Evolutionary conservation across 2,329 filamentous ascomycete genomes (phyloP).

Genomic region (Nigrograna mackinnonii): DNA sequence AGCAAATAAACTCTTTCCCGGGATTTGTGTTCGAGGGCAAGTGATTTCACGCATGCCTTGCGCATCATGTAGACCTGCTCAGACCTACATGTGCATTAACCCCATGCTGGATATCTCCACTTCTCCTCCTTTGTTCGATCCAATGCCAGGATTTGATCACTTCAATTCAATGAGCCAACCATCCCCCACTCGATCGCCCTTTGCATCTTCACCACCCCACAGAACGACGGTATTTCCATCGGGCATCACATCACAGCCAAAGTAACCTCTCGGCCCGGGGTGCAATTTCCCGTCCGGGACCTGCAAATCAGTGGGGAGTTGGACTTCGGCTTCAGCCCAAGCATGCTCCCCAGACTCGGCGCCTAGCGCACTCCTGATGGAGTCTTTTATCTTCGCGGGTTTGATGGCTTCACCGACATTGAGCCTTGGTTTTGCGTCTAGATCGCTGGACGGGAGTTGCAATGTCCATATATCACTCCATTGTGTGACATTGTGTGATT

Average conservation of each 20-base stretch:
- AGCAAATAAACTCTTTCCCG: slow-evolving; percentile 1
- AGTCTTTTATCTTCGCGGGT: slow-evolving; percentile 50
- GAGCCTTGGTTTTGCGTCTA: slow-evolving; percentile 24
- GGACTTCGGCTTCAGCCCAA: slow-evolving; percentile 48
- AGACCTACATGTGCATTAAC: no score
- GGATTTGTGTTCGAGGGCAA: neutral
- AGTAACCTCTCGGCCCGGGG: slow-evolving; percentile 47
- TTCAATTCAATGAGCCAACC: slow-evolving; percentile 48
- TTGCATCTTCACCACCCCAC: slow-evolving; percentile 49
- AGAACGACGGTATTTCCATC: slow-evolving; percentile 41
- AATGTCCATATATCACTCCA: slow-evolving; percentile 50
- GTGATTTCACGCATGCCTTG: neutral
- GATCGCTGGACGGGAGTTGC: slow-evolving; percentile 44
- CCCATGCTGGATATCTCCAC: neutral
- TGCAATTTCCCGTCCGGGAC: slow-evolving; percentile 47
- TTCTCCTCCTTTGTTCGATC: neutral
- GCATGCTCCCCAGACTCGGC: slow-evolving; percentile 43
- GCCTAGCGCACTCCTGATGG: slow-evolving; percentile 44
- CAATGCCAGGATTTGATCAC: slow-evolving; percentile 12
- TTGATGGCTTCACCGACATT: slow-evolving; percentile 36
- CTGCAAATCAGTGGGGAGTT: slow-evolving; percentile 35
- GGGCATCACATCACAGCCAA: slow-evolving; percentile 44
- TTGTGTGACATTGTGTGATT: slow-evolving; percentile 17
- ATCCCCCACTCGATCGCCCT: slow-evolving; percentile 47
- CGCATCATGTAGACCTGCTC: neutral